Conservation (phyloP, 1,284 basidiomycete genomes). For the Ganoderma boninense region DNA sequence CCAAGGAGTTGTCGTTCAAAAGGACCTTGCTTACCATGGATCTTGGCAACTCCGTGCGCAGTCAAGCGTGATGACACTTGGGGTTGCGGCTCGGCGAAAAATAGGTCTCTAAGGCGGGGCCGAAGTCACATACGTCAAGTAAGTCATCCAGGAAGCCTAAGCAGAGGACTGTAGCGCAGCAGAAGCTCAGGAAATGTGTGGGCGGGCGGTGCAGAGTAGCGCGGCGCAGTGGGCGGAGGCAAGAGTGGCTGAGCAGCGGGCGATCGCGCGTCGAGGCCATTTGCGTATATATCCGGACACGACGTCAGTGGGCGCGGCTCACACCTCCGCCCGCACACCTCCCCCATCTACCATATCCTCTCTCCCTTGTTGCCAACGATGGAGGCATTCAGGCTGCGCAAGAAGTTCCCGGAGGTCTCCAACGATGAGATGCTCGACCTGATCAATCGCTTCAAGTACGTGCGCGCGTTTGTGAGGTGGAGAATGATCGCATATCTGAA, state of each 20-base stretch:
- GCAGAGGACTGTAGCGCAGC: constrained; percentile 20
- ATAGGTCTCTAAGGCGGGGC: background rate
- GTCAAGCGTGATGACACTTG: background rate
- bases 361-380: constrained; percentile 51
- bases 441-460: constrained; percentile 94
- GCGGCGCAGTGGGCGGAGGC: constrained; percentile 21
- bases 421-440: constrained; percentile 94
- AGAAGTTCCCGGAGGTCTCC: constrained; percentile 93
- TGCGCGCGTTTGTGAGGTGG: constrained; percentile 34
- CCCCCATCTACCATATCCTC: constrained; percentile 20
- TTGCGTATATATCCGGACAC: constrained; percentile 30
- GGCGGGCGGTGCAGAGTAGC: constrained; percentile 25
- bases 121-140: background rate
- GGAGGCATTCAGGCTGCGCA: constrained; percentile 90
- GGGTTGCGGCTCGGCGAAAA: background rate
- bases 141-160: background rate
- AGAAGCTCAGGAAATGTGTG: background rate
- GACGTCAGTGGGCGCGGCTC: constrained; percentile 31
- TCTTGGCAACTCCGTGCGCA: constrained; percentile 9
- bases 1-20: background rate
- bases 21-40: background rate
- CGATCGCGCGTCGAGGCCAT: constrained; percentile 8
- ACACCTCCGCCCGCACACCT: constrained; percentile 21
- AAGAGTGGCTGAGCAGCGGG: constrained; percentile 11
- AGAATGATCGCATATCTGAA: constrained; percentile 23